These are phyloP conservation scores for Calonectria montana DNA, from an alignment of 2,329 filamentous ascomycete species.

Conservation along the genomic window DNA sequence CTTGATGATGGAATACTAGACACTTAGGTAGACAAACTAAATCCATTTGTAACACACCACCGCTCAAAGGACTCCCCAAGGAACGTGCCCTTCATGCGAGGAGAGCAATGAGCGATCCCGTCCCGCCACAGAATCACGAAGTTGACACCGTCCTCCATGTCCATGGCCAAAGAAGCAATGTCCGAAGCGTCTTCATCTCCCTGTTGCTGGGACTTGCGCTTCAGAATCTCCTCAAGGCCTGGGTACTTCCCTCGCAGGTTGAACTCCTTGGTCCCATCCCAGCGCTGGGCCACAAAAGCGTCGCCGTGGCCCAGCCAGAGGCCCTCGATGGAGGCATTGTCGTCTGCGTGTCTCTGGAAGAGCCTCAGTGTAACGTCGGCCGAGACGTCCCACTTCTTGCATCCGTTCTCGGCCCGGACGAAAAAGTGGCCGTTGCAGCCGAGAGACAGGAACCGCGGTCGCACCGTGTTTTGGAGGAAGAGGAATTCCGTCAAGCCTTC, in stretches of 20 bases:
- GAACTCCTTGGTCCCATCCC: conserved; percentile 27
- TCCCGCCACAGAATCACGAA: conserved; percentile 26
- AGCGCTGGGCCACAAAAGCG: conserved; percentile 39
- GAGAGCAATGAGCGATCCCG: conserved; percentile 16
- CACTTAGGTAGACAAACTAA: background rate
- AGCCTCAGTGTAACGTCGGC: background rate
- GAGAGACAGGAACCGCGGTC: conserved; percentile 35
- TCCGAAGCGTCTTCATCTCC: background rate
- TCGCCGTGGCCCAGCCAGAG: conserved; percentile 37
- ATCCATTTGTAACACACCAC: conserved; percentile 29
- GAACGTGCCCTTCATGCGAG: conserved; percentile 18
- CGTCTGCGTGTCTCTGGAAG: conserved; percentile 19
- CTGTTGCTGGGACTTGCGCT: background rate
- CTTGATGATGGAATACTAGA: background rate
- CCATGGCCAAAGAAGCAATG: conserved; percentile 32
- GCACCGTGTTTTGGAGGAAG: conserved; percentile 33
- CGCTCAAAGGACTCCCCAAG: conserved; percentile 23
- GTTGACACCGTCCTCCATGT: conserved; percentile 15
- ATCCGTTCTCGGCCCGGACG: conserved; percentile 27
- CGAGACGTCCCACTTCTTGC: conserved; percentile 33
- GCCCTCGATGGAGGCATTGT: conserved; percentile 6
- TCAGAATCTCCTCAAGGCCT: conserved; percentile 7
- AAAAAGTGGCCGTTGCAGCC: conserved; percentile 33
- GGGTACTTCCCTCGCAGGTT: conserved; percentile 32
- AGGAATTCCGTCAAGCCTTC: conserved; percentile 29